A percentile compares a stretch with the other conserved stretches of the same genome.
Evolutionary conservation across 1,139 yeast genomes (phyloP).

Genomic region (Blastobotrys petasosporus): DNA sequence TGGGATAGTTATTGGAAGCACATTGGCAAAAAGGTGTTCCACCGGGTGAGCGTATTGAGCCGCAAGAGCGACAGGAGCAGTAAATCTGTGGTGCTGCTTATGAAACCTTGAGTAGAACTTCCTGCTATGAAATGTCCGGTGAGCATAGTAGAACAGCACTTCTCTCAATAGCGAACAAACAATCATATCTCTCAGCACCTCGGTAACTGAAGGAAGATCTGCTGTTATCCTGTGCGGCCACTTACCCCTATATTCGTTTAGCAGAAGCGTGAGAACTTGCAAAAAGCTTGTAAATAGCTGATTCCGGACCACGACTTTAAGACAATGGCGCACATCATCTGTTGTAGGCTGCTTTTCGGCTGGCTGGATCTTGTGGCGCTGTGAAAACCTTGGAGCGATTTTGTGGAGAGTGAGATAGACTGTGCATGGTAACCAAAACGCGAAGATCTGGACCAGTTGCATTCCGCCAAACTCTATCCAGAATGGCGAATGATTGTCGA

Average conservation of each 20-base stretch:
- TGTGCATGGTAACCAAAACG: conserved; percentile 21
- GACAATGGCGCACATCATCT: conserved; percentile 17
- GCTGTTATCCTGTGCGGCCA: conserved; percentile 4
- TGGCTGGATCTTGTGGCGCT: conserved; percentile 21
- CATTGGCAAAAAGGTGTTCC: conserved; percentile 22
- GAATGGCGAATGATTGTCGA: conserved; percentile 4
- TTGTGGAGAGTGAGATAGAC: conserved; percentile 15
- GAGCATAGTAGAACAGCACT: conserved; percentile 20
- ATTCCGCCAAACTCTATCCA: conserved; percentile 17
- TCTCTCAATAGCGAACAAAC: conserved; percentile 18
- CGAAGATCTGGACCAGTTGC: conserved; percentile 17
- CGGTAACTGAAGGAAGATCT: conserved; percentile 15
- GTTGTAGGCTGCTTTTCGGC: conserved; percentile 18
- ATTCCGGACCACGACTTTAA: conserved; percentile 15
- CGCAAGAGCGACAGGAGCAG: conserved; percentile 24
- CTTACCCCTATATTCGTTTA: neutral
- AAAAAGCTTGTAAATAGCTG: conserved; percentile 10
- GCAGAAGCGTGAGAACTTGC: conserved; percentile 1
- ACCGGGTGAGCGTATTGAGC: conserved; percentile 23
- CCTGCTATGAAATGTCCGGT: conserved; percentile 19
- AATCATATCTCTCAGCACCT: conserved; percentile 13
- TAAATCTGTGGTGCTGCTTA: conserved; percentile 23
- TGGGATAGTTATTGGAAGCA: conserved; percentile 20
- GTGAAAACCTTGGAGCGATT: conserved; percentile 16
- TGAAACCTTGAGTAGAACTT: conserved; percentile 19